Base-by-base conservation (phyloP, 768 basidiomycete genomes). In the Omphalotus guepiniiformis region DNA sequence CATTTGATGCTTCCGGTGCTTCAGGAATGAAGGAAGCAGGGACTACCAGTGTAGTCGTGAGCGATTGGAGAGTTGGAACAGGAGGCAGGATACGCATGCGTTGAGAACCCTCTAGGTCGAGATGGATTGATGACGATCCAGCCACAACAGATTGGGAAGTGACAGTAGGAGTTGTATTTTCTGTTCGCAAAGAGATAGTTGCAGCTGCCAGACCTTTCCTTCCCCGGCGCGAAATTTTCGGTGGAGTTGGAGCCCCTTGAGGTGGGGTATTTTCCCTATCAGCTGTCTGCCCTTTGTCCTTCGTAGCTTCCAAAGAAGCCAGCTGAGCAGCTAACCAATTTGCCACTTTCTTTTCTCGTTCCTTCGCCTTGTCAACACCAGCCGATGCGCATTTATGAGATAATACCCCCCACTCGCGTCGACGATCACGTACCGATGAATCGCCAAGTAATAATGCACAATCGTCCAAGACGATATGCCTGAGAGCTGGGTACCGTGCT, bases 391-490 rank as follows among this genome's bases (percentile, higher is more conserved):
- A 78, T 0, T 72, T 57, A 51, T 76, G 76, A 0, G 86, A 88
- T 2, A 93, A 55, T 3, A 74, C 72, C 6, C 62, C 63, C 79
- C 85, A 88, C 50, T 83, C 72, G 18, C 45, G 32, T 11, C 30
- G 16, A 26, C 75, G 75, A 13, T 70, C 68, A 13, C 75, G 73
- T n/a, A 70, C 69, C 4, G 46, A 25, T 15, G 73, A 68, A 16
- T 61, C 58, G 2, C 80, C 78, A 2, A 69, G 75, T 41, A 83
- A 65, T 9, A 82, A 57, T 2, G 71, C 63, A 56, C 87, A 88
- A 4, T 69, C 73, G 55, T 95, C 92, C 16, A 92, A 58, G 18
- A 93, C 68, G 34, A 96, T 66, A 56, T 88, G 80, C 50, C 72
- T 66, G 11, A 95, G 63, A 1, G 56, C 57, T 0, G 66, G 58